Base-by-base conservation (phyloP, 1,284 basidiomycete species). In the Ceratobasidium sp. region DNA sequence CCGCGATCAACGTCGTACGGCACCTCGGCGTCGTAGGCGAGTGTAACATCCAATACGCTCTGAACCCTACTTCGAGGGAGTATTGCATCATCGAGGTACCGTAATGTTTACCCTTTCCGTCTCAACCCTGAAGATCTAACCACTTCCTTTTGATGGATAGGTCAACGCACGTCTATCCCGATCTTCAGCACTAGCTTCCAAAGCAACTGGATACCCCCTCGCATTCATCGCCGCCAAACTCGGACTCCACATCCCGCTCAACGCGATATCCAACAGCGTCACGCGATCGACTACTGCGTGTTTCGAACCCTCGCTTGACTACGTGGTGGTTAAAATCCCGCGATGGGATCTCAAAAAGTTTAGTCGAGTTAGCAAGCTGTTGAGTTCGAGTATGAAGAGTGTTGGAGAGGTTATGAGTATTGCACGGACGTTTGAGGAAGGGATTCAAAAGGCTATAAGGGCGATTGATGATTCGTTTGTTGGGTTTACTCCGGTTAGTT, bases 341-440 rank as follows among this genome's bases (percentile, higher is more conserved):
- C 93, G 97, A 81, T 99, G 97, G 97, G 97, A 99, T 87, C 88
- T 99, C 84, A 97, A 97, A 86, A 99, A 99, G 90, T 99, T 99
- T 87, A 95, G 85, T 83, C 91, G 97, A 61, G 97, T 98, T 82
- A 96, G 94, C 84, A 91, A 92, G 78, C 88, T 95, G 64, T 88
- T 98, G 70, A 95, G 95, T 84, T 95, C 94, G 82, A 95, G 94
- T 85, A 98, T 99, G 97, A 99, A 99, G 91, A 96, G 94, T 83
- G 98, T 99, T 6, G 97, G 97, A 77, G 97, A 99, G 86, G 97
- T 99, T 78, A 99, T 99, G 98, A 95, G 95, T 81, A 99, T 99
- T 81, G 98, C 97, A 33, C 90, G 97, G 82, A 98, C 96, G 13
- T 99, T 99, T 83, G 97, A 99, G 86, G 97, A 99, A 88, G 97